Evolutionary conservation across 306 rosid genomes (phyloP).

Genomic region (Corylus heterophylla): DNA sequence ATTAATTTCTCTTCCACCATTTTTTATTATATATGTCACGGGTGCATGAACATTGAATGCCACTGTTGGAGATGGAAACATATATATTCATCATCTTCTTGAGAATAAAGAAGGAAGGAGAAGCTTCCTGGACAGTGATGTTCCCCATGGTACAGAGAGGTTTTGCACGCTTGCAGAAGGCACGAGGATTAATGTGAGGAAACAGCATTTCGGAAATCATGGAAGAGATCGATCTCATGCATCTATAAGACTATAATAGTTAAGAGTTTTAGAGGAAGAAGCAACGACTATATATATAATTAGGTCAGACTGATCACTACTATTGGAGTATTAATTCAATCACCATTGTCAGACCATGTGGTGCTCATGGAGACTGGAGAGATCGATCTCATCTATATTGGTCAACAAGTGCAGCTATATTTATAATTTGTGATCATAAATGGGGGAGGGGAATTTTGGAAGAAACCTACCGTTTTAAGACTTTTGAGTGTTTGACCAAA

Average conservation of each 20-base stretch:
- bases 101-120: background rate
- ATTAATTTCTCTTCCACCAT: no score
- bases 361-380: background rate
- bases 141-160: background rate
- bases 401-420: background rate
- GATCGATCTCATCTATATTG: background rate
- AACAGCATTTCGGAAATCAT: conserved; percentile 19
- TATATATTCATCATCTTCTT: background rate
- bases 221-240: conserved; percentile 16
- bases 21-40: background rate
- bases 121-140: background rate
- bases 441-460: background rate
- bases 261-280: background rate
- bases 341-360: background rate
- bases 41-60: background rate
- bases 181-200: background rate
- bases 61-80: background rate
- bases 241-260: background rate
- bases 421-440: background rate
- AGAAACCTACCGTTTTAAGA: background rate
- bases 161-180: background rate
- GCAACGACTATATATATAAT: background rate
- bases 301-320: no score
- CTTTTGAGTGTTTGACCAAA: background rate
- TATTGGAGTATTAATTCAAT: background rate